Evolutionary conservation across 768 basidiomycete genomes (phyloP).

Genomic region (Leccinum subgranulosum): DNA sequence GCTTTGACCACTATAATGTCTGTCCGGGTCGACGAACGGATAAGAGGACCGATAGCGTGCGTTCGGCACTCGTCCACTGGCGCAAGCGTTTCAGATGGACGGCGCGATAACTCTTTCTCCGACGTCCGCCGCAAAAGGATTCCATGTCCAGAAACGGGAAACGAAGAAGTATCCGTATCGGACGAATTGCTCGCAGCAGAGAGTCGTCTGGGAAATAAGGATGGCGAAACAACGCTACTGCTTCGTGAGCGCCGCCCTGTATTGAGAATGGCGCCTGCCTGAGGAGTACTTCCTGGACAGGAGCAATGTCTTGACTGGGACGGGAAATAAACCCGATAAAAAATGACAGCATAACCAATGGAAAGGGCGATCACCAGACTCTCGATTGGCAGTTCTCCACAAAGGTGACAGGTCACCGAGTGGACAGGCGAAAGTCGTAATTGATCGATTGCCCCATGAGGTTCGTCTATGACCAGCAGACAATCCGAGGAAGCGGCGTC

Average conservation of each 20-base stretch:
- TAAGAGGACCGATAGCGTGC: slow-evolving; percentile 33
- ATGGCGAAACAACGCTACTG: slow-evolving; percentile 48
- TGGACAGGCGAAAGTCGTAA: slow-evolving; percentile 58
- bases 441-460: slow-evolving; percentile 53
- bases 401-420: slow-evolving; percentile 61
- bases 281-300: slow-evolving; percentile 53
- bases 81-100: slow-evolving; percentile 45
- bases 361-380: slow-evolving; percentile 67
- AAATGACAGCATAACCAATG: slow-evolving; percentile 55
- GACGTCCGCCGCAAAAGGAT: slow-evolving; percentile 70
- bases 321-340: slow-evolving; percentile 62
- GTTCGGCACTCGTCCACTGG: slow-evolving; percentile 32
- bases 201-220: slow-evolving; percentile 49
- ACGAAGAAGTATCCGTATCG: slow-evolving; percentile 46
- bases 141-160: slow-evolving; percentile 81
- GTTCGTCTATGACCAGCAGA: slow-evolving; percentile 58
- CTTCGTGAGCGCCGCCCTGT: slow-evolving; percentile 60
- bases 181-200: slow-evolving; percentile 40
- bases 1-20: slow-evolving; percentile 53
- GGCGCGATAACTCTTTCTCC: slow-evolving; percentile 59
- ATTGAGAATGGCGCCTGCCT: slow-evolving; percentile 41
- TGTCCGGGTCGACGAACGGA: slow-evolving; percentile 37
- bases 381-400: slow-evolving; percentile 64
- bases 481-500: slow-evolving; percentile 64
- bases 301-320: slow-evolving; percentile 63